Evolutionary conservation across 768 basidiomycete species (phyloP).

Genomic region (Rhizopogon sp.): DNA sequence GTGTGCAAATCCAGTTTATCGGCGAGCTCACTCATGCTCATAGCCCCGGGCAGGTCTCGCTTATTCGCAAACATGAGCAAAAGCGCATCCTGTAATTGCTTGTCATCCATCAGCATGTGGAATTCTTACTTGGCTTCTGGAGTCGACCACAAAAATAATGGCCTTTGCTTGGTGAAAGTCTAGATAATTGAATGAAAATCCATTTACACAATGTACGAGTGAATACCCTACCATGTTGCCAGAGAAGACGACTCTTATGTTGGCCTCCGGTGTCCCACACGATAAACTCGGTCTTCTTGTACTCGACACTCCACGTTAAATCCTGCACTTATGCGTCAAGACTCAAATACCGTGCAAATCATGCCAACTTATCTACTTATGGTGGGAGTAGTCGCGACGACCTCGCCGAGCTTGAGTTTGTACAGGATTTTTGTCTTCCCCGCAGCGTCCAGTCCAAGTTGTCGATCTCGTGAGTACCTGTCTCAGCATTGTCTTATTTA

Average conservation of each 20-base stretch:
- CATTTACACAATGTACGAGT: background rate
- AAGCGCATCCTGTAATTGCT: conserved; percentile 97
- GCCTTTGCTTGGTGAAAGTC: conserved; percentile 93
- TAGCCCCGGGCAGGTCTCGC: conserved; percentile 62
- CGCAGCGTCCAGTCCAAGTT: conserved; percentile 92
- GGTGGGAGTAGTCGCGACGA: conserved; percentile 92
- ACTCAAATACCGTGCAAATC: background rate
- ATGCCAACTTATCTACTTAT: conserved; percentile 49
- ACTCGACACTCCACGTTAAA: conserved; percentile 98
- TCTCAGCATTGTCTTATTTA: background rate
- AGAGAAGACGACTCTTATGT: conserved; percentile 97
- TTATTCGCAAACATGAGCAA: conserved; percentile 99
- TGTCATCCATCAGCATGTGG: conserved; percentile 89
- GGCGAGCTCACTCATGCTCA: no score
- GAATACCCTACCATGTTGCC: conserved; percentile 63
- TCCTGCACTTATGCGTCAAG: conserved; percentile 31
- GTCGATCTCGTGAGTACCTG: background rate
- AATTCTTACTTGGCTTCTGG: conserved; percentile 95
- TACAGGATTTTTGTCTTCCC: conserved; percentile 99
- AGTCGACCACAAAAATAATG: conserved; percentile 96
- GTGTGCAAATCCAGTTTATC: no score
- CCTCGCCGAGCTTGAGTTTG: conserved; percentile 98
- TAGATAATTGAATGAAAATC: background rate
- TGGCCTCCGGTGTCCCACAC: conserved; percentile 59
- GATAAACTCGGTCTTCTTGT: conserved; percentile 96